Percentiles rank a stretch among this genome's conserved stretches.
These are phyloP conservation scores for Zymoseptoria crescenta DNA, from an alignment of 2,329 filamentous ascomycete genomes.

Conservation along the genomic window DNA sequence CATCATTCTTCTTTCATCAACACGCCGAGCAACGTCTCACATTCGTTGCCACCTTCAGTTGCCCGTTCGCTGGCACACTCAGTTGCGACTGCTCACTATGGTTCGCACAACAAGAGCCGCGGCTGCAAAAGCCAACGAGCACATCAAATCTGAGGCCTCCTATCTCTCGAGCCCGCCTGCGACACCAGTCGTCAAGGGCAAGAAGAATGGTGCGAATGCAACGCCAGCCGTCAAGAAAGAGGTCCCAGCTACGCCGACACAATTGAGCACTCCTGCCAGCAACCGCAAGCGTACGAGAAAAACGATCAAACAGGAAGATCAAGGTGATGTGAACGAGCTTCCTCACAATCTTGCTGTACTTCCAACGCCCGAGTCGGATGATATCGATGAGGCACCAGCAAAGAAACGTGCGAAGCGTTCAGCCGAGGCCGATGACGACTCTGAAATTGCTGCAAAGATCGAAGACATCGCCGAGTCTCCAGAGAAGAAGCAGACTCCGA, in stretches of 20 bases:
- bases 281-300: slow-evolving; percentile 33
- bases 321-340: slow-evolving; percentile 39
- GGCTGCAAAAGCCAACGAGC: slow-evolving; percentile 9
- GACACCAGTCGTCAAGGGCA: slow-evolving; percentile 27
- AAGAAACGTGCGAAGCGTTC: slow-evolving; percentile 22
- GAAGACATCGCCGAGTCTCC: slow-evolving; percentile 12
- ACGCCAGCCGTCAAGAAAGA: background rate
- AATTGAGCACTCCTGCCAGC: slow-evolving; percentile 14
- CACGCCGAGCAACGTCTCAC: background rate
- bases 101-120: slow-evolving; percentile 21
- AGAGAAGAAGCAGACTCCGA: slow-evolving; percentile 27
- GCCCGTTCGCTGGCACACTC: background rate
- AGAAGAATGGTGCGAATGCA: slow-evolving; percentile 3
- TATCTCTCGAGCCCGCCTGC: slow-evolving; percentile 39
- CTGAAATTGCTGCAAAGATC: slow-evolving; percentile 3
- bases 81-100: slow-evolving; percentile 10
- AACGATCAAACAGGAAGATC: slow-evolving; percentile 30
- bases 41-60: background rate
- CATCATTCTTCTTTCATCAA: background rate
- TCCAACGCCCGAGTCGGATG: slow-evolving; percentile 24
- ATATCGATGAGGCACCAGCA: slow-evolving; percentile 19
- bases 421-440: slow-evolving; percentile 5
- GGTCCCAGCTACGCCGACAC: slow-evolving; percentile 16
- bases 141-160: slow-evolving; percentile 18
- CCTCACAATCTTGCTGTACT: slow-evolving; percentile 49